A percentile compares a stretch with the other conserved stretches of the same genome.
Conservation (phyloP, 208 protist genomes). For the Crithidia expoeki region DNA sequence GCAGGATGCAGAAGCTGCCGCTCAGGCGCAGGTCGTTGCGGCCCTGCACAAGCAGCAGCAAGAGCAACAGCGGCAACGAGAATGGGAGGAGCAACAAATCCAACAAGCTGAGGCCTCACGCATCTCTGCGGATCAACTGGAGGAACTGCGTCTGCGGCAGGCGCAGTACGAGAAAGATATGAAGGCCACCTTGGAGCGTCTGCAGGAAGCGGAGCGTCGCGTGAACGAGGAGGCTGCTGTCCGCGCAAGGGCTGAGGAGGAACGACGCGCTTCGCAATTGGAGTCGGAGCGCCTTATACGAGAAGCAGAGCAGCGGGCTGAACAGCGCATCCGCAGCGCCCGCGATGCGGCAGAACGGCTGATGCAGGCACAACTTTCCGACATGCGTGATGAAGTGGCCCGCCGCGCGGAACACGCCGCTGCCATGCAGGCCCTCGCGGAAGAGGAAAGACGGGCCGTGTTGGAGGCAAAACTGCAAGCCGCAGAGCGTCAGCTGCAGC, state of each 20-base stretch:
- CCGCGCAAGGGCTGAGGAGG: constrained; percentile 36
- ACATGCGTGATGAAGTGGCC: constrained; percentile 42
- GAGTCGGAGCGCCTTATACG: constrained; percentile 41
- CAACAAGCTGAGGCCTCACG: constrained; percentile 5
- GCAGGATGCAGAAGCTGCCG: background rate
- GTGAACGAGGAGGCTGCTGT: constrained; percentile 50
- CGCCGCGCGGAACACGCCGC: constrained; percentile 50
- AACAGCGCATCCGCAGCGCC: constrained; percentile 52
- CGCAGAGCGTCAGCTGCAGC: constrained; percentile 52
- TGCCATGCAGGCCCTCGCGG: constrained; percentile 44
- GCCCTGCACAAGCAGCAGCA: constrained; percentile 2
- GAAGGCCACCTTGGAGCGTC: constrained; percentile 44
- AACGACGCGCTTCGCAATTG: constrained; percentile 27
- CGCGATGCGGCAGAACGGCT: constrained; percentile 46
- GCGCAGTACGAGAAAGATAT: constrained; percentile 43
- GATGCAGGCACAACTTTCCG: constrained; percentile 37
- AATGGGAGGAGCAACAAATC: background rate
- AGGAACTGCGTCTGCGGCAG: constrained; percentile 38
- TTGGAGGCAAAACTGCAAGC: constrained; percentile 63
- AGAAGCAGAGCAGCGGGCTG: constrained; percentile 53
- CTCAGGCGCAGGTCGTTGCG: background rate
- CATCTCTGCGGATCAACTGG: constrained; percentile 31
- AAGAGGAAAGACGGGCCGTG: constrained; percentile 52
- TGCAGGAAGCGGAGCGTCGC: constrained; percentile 63
- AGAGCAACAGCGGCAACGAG: background rate